Conservation (phyloP, 371 early-diverging fungal genomes). For the Basidiobolus heterosporus region DNA sequence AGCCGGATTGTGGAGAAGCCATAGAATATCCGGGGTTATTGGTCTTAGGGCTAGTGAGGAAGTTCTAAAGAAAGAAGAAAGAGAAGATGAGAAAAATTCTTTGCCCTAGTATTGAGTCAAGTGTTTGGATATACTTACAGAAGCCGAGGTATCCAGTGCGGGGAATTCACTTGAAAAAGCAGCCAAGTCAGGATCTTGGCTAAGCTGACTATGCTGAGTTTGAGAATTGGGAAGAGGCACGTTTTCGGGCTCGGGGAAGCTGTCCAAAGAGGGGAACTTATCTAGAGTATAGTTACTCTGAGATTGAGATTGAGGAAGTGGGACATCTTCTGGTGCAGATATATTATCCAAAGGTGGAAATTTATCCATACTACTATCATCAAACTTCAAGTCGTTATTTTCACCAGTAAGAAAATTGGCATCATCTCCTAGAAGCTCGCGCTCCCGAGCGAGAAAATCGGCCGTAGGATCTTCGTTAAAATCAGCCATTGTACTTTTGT, state of each 20-base stretch:
- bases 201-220: conserved; percentile 2
- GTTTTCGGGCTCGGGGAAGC: conserved; percentile 2
- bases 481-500: too few relatives aligned
- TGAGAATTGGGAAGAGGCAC: conserved; percentile 5
- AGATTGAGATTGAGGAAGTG: conserved; percentile 6
- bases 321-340: conserved; percentile 1
- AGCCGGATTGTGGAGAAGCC: too few relatives aligned
- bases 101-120: too few relatives aligned
- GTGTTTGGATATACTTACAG: too few relatives aligned
- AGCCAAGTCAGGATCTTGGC: conserved; percentile 1
- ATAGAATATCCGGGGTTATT: too few relatives aligned
- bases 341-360: conserved; percentile 3
- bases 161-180: conserved; percentile 12
- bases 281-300: conserved; percentile 9
- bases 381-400: background rate
- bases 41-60: too few relatives aligned
- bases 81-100: too few relatives aligned
- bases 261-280: conserved; percentile 15
- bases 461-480: conserved; percentile 54
- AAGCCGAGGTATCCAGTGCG: conserved; percentile 8
- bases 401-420: conserved; percentile 36
- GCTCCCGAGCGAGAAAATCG: conserved; percentile 85
- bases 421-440: conserved; percentile 65
- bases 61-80: conserved; percentile 3
- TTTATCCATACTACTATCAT: conserved; percentile 4